Evolutionary conservation across 148 eudicot species (phyloP).

Genomic region (Rhododendron kiyosumense): DNA sequence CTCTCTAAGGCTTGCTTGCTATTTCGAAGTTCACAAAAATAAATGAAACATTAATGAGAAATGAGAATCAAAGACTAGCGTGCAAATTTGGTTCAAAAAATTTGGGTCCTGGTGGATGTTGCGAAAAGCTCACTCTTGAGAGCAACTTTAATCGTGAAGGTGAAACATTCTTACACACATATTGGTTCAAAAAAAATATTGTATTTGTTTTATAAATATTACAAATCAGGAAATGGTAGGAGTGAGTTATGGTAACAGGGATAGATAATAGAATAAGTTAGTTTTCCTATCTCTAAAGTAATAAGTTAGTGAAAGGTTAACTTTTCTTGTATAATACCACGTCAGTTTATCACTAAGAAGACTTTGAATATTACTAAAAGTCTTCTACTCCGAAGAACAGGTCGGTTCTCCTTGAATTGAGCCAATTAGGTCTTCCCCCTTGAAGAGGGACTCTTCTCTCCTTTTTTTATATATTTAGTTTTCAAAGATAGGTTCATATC

Average conservation of each 20-base stretch:
- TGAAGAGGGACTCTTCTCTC: not conserved
- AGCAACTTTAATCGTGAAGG: not conserved
- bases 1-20: not conserved
- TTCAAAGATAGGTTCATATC: not conserved
- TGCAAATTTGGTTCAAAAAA: too few relatives aligned
- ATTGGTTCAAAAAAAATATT: not conserved
- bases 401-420: not conserved
- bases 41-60: not conserved
- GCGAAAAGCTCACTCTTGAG: not conserved
- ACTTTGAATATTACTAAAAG: not conserved
- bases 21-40: not conserved
- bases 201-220: not conserved
- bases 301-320: not conserved
- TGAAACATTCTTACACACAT: not conserved
- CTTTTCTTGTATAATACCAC: not conserved
- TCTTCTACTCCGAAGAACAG: not conserved
- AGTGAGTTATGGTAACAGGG: not conserved
- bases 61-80: not conserved
- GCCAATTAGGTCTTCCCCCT: not conserved
- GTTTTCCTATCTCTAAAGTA: not conserved
- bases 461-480: not conserved
- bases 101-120: not conserved
- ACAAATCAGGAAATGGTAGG: not conserved
- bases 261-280: not conserved
- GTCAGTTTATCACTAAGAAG: not conserved